Base-by-base conservation (phyloP, 1,139 yeast species). In the Kurtzmaniella quercitrusa region DNA sequence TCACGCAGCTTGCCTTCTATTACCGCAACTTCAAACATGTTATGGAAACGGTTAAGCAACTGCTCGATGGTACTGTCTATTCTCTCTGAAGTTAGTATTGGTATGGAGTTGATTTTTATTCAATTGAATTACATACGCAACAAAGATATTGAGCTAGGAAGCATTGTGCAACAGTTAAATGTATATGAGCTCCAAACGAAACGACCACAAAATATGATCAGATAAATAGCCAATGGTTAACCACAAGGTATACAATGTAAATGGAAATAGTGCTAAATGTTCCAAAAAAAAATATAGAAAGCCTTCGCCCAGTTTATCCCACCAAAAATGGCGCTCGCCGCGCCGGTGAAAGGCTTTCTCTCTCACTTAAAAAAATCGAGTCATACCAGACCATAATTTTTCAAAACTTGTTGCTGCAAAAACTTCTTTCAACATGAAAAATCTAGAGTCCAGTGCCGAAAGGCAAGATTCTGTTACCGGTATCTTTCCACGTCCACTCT, bases 1-100 rank as follows among this genome's bases (percentile, higher is more conserved):
- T 77, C 82, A 38, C 71, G 66, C 7, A 80, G 68, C 49, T 77
- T 77, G 42, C 70, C 76, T 42, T 65, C 65, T 16, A 68, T 65
- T 35, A 68, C 59, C 21, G 71, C 63, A 7, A 67, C 69, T 47
- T 71, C 76, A 46, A 72, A 71, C 30, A 71, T 66, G 43, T 71
- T 74, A 49, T 68, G 72, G 44, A 71, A 71, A 51, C 69, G 70
- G 45, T 60, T 67, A 26, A 72, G 65, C 7, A 71, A 57, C 50
- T 70, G 76, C 43, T 71, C 75, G 14, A 71, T 61, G 42, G 62
- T 67, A 5, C 65, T 47, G 45, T 72, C 78, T 15, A 72, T 66
- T 47, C 65, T 68, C 46, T 71, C 71, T 66, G 39, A 20, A 1
- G 16, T 32, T 42, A 57, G 43, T 51, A 47, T 5, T 8, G n/a